Evolutionary conservation across 331 rosid genomes (phyloP), one percentile per base, ranked within the genome.

Genomic region (Arachis monticola): DNA sequence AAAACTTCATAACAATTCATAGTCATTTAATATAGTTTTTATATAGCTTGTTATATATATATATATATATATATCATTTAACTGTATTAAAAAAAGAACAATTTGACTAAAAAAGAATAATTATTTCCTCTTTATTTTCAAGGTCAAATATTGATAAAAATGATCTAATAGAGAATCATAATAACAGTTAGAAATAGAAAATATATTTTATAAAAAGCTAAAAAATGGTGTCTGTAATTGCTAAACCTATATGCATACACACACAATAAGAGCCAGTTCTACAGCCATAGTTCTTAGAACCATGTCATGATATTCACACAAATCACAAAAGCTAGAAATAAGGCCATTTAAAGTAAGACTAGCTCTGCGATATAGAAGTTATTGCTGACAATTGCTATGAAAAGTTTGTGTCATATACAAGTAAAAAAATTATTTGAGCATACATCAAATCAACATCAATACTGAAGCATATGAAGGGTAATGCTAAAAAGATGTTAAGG

Each of bases 341-440:
- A 40, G 2, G 41, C 58, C 70, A 50, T 17, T 51, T 48, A 64
- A 44, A 74, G 35, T 73, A 55, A 63, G 56, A 64, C n/a, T 69
- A 60, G 31, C 60, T 73, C 55, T 46, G 58, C 38, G 13, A 61
- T 17, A 64, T 52, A 52, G 53, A 72, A 74, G 38, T 38, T 73
- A 35, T 30, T 31, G 64, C 69, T 69, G 42, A 68, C 57, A 68
- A 57, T 73, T 45, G 63, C 64, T 57, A 66, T 59, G 55, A 79
- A 17, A 55, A 52, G 47, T 70, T 64, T 46, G 45, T 70, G 59
- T 22, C 44, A 68, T 53, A 57, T 6, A 61, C 58, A 4, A 44
- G 62, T 13, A 14, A 83, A 46, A 17, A 81, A 66, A 27, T 13
- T 13, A 48, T 45, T 60, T 17, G 42, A 58, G 38, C 62, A 77